phyloP scores from a whole-genome alignment of 2,329 filamentous ascomycete species.

The Moelleriella libera region DNA sequence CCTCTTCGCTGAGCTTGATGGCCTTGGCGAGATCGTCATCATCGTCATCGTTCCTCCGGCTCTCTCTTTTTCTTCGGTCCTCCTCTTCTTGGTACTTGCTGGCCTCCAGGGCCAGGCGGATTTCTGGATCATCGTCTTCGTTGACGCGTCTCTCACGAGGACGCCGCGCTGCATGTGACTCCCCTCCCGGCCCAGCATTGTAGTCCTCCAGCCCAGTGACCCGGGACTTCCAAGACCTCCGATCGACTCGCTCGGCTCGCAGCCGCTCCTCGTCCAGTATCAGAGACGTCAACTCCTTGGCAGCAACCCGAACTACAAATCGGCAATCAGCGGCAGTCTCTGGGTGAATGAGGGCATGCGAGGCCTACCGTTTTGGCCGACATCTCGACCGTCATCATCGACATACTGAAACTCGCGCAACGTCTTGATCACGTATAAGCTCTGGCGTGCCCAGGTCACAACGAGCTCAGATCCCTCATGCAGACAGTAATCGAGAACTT shows the following conservation, averaged over 20 bases:
- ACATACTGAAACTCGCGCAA: slow-evolving; percentile 93
- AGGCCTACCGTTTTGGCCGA: slow-evolving; percentile 81
- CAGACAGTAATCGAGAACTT: slow-evolving; percentile 94
- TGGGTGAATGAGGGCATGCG: not conserved
- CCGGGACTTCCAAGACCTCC: slow-evolving; percentile 92
- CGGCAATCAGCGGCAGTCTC: slow-evolving; percentile 5
- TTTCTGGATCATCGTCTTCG: slow-evolving; percentile 83
- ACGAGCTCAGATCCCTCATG: slow-evolving; percentile 95
- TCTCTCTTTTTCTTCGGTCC: slow-evolving; percentile 60
- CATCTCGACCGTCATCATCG: slow-evolving; percentile 88
- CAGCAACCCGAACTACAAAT: slow-evolving; percentile 70
- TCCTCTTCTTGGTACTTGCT: slow-evolving; percentile 94
- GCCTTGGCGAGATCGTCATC: slow-evolving; percentile 91
- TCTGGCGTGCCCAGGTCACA: slow-evolving; percentile 95
- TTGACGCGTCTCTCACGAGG: slow-evolving; percentile 34
- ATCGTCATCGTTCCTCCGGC: slow-evolving; percentile 35
- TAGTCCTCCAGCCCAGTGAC: slow-evolving; percentile 88
- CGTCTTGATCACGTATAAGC: slow-evolving; percentile 98
- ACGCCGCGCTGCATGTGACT: slow-evolving; percentile 25
- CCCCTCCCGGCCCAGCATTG: slow-evolving; percentile 29
- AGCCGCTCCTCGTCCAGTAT: slow-evolving; percentile 89
- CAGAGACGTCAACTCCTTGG: slow-evolving; percentile 86
- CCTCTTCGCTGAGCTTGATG: slow-evolving; percentile 85
- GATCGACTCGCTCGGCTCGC: slow-evolving; percentile 76
- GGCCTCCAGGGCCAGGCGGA: slow-evolving; percentile 79